These are phyloP conservation scores for Knufia petricola DNA, from an alignment of 2,329 filamentous ascomycete genomes.

Conservation along the genomic window DNA sequence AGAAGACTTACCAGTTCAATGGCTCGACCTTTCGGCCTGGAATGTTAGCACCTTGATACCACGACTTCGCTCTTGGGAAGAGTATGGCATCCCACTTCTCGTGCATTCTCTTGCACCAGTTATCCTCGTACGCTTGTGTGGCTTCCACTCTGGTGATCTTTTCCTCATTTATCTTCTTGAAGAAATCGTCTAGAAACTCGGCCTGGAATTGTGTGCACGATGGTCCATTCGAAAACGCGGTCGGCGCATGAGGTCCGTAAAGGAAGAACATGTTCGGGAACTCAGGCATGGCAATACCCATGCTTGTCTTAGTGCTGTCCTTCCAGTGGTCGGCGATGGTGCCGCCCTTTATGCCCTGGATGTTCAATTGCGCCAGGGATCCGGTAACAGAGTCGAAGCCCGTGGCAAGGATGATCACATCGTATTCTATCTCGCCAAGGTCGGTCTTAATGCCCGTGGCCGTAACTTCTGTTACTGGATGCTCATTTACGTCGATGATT, in stretches of 20 bases:
- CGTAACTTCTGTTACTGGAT: slow-evolving; percentile 34
- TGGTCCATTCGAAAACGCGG: slow-evolving; percentile 47
- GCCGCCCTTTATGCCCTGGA: slow-evolving; percentile 27
- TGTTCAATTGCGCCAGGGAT: slow-evolving; percentile 31
- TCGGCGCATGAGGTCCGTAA: slow-evolving; percentile 49
- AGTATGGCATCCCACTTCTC: slow-evolving; percentile 39
- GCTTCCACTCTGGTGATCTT: slow-evolving; percentile 44
- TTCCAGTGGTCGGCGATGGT: slow-evolving; percentile 31
- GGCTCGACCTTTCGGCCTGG: slow-evolving; percentile 47
- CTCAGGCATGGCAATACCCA: slow-evolving; percentile 35
- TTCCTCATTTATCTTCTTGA: slow-evolving; percentile 40
- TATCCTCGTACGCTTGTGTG: slow-evolving; percentile 34
- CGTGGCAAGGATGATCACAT: slow-evolving; percentile 35
- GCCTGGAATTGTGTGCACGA: slow-evolving; percentile 47
- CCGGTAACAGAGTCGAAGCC: slow-evolving; percentile 38
- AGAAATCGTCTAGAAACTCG: slow-evolving; percentile 41
- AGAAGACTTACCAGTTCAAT: slow-evolving; percentile 33
- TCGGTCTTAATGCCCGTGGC: slow-evolving; percentile 33
- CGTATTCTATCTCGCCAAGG: slow-evolving; percentile 31
- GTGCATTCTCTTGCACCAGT: slow-evolving; percentile 38
- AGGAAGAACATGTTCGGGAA: slow-evolving; percentile 45
- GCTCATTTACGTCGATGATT: slow-evolving; percentile 37
- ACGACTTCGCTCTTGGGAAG: slow-evolving; percentile 42
- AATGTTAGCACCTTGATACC: slow-evolving; percentile 48
- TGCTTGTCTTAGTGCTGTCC: slow-evolving; percentile 30